Evolutionary conservation across 73 alveolate genomes (phyloP).

Genomic region (Paramecium sonneborni): DNA sequence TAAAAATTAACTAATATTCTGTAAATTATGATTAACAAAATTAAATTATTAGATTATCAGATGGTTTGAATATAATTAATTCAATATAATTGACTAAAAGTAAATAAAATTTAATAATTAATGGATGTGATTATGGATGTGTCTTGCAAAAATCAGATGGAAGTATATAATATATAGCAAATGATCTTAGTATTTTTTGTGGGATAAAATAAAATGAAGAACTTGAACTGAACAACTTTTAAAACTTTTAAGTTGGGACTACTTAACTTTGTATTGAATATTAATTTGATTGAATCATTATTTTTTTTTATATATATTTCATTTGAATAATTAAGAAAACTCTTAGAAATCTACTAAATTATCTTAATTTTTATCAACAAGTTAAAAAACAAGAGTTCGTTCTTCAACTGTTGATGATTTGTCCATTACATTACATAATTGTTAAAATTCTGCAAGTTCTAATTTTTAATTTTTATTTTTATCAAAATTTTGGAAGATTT

Average conservation of each 20-base stretch:
- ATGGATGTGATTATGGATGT: neutral
- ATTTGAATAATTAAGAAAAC: neutral
- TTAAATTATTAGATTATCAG: neutral
- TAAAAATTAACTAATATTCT: neutral
- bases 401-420: neutral
- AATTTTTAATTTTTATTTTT: constrained; percentile 11
- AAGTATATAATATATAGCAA: neutral
- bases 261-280: neutral
- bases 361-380: neutral
- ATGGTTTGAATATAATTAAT: neutral
- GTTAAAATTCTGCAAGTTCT: constrained; percentile 10
- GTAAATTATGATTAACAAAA: neutral
- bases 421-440: constrained; percentile 32
- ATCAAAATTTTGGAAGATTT: constrained; percentile 16
- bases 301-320: neutral
- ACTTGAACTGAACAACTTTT: neutral
- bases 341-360: neutral
- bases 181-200: neutral
- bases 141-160: neutral
- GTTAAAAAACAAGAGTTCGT: neutral
- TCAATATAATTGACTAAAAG: neutral
- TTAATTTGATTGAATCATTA: neutral
- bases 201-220: neutral
- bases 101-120: neutral
- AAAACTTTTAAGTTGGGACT: neutral